These are phyloP conservation scores for Trichoderma erinaceum DNA, from an alignment of 495 filamentous ascomycete species.

Conservation along the genomic window DNA sequence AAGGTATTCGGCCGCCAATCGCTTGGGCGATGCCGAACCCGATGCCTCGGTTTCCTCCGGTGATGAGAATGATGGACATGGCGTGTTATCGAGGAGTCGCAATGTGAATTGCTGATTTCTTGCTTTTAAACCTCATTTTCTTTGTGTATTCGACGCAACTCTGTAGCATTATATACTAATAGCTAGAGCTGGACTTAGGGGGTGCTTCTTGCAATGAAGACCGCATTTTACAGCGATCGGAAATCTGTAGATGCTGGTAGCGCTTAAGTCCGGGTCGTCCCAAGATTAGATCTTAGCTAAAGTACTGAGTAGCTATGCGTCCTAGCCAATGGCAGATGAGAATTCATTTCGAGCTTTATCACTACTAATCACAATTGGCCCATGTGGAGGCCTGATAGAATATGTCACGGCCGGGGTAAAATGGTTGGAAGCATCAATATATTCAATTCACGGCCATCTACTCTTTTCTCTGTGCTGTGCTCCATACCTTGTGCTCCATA, in stretches of 20 bases:
- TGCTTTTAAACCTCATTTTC: not conserved
- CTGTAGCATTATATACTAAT: not conserved
- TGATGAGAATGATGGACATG: slow-evolving; percentile 31
- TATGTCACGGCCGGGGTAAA: too few species aligned
- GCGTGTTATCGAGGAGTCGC: not conserved
- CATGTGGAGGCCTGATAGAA: too few species aligned
- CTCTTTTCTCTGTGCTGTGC: not conserved
- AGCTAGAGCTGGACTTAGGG: not conserved
- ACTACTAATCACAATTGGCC: too few species aligned
- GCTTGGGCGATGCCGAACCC: slow-evolving; percentile 32
- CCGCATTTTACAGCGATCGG: not conserved
- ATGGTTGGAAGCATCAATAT: too few species aligned
- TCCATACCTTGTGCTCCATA: not conserved
- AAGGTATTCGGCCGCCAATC: slow-evolving; percentile 24
- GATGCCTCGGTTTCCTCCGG: slow-evolving; percentile 35
- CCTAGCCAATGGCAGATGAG: not conserved
- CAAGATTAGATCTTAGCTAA: not conserved
- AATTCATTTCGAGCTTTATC: too few species aligned
- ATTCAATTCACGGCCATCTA: too few species aligned
- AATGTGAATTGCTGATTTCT: not conserved
- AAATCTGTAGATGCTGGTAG: not conserved
- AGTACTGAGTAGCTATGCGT: not conserved
- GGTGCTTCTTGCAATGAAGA: not conserved
- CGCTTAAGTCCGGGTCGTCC: not conserved
- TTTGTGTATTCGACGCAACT: not conserved